A percentile compares a stretch with the other conserved stretches of the same genome.
phyloP scores from a whole-genome alignment of 805 yeast species.

The Candida bentonensis region DNA sequence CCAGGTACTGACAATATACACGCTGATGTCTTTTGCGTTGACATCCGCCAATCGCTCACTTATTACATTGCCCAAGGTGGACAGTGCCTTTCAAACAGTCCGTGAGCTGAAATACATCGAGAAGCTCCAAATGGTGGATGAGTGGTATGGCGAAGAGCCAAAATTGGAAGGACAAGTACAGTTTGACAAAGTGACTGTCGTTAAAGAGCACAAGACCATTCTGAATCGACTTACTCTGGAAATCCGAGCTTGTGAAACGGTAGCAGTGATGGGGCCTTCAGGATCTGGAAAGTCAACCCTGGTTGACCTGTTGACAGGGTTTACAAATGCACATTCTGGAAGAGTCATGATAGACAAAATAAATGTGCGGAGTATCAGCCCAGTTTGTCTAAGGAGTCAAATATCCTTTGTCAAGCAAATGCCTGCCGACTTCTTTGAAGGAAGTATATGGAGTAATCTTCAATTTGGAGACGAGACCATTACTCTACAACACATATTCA shows the following conservation, averaged over 20 bases:
- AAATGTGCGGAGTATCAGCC: slow-evolving; percentile 34
- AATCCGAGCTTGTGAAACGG: slow-evolving; percentile 33
- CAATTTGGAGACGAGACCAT: slow-evolving; percentile 35
- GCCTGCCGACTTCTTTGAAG: slow-evolving; percentile 52
- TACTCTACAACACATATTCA: slow-evolving; percentile 3
- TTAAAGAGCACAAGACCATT: slow-evolving; percentile 15
- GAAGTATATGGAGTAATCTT: slow-evolving; percentile 58
- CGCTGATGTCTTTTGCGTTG: slow-evolving; percentile 46
- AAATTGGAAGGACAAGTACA: neutral
- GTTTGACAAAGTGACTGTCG: slow-evolving; percentile 2
- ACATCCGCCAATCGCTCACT: slow-evolving; percentile 28
- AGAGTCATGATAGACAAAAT: slow-evolving; percentile 31
- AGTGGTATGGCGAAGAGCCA: neutral
- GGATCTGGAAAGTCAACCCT: slow-evolving; percentile 90
- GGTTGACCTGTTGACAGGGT: slow-evolving; percentile 37
- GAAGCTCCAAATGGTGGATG: slow-evolving; percentile 4
- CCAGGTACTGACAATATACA: slow-evolving; percentile 61
- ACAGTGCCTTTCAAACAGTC: slow-evolving; percentile 45
- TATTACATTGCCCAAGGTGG: slow-evolving; percentile 60
- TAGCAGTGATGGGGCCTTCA: slow-evolving; percentile 71
- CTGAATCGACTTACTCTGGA: slow-evolving; percentile 30
- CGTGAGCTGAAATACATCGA: slow-evolving; percentile 8
- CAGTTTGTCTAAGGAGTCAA: slow-evolving; percentile 33
- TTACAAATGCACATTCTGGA: slow-evolving; percentile 32
- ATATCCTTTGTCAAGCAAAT: slow-evolving; percentile 66